Percentiles rank a stretch among this genome's conserved stretches.
phyloP scores from a whole-genome alignment of 306 rosid genomes.

The Glycyrrhiza uralensis region DNA sequence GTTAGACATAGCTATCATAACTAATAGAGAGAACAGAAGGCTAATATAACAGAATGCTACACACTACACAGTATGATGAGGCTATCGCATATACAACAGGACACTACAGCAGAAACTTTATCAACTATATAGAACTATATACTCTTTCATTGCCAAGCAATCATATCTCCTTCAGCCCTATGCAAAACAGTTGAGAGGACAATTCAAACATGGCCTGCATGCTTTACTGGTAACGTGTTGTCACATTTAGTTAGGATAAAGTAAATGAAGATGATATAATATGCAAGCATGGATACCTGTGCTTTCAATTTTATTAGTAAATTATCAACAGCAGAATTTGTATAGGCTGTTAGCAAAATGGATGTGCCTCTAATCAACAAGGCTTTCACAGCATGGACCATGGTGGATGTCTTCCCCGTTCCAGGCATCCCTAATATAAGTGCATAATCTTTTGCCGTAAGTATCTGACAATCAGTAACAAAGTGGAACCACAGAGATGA shows the following conservation, averaged over 20 bases:
- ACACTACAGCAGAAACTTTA: too few relatives aligned
- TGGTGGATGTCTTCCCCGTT: conserved; percentile 93
- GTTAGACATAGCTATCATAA: too few relatives aligned
- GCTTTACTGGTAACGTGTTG: not conserved
- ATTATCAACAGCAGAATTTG: conserved; percentile 96
- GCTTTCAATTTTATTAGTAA: conserved; percentile 82
- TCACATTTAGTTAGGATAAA: not conserved
- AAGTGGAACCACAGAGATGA: conserved; percentile 10
- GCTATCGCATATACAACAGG: too few relatives aligned
- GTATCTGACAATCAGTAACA: conserved; percentile 58
- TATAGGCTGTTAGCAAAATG: conserved; percentile 88
- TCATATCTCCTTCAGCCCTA: not conserved
- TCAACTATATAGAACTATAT: too few relatives aligned
- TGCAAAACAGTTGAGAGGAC: not conserved
- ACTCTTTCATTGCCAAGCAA: too few relatives aligned
- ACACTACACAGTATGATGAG: too few relatives aligned
- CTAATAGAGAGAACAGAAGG: too few relatives aligned
- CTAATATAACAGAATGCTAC: too few relatives aligned
- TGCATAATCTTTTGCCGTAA: conserved; percentile 81
- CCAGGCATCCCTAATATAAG: conserved; percentile 99
- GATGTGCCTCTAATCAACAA: conserved; percentile 85
- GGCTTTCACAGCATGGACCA: conserved; percentile 98
- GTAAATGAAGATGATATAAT: not conserved
- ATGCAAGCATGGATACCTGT: conserved; percentile 51
- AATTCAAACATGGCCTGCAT: conserved; percentile 3